Base-by-base conservation (phyloP, 495 filamentous ascomycete species). In the Penicillium roqueforti region DNA sequence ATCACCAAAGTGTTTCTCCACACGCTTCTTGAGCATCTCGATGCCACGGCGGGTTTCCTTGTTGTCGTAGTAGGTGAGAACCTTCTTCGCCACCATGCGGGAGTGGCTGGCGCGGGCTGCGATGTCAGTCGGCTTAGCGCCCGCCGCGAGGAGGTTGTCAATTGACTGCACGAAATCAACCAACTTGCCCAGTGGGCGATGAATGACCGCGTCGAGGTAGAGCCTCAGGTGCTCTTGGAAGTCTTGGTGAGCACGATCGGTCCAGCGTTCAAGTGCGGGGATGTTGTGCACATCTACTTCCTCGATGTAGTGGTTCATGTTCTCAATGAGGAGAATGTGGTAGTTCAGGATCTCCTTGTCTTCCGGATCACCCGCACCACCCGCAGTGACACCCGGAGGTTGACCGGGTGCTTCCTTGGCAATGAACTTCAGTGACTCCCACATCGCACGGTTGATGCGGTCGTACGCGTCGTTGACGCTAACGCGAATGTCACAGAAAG, bases 281-380 rank as follows among this genome's bases (percentile, higher is more conserved):
- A 92, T 83, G 16, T 75, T 74, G 36, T 83, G 80, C n/a, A 85
- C 76, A 57, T 93, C 87, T 9, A 95, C 85, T 66, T 97, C 92
- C 60, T 97, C 91, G 9, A 92, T 75, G 68, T 92, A 96, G 67
- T 96, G 91, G 66, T 96, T 93, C 92, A 97, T 96, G 66, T 97
- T 97, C 68, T 97, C 92, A 55, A 97, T 97, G 29, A 97, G 80
- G 44, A 96, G 80, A 61, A 97, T 96, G 67, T 97, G 91, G 72
- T 95, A 95, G 67, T 97, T 97, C 19, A 97, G 79, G 14, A 88
- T 85, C 65, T 96, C 92, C 69, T 97, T 97, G 66, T 97, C 92
- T 61, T 97, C 92, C 4, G 85, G 80, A 60, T 89, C 86, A 16
- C 81, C 77, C 5, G 70, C 81, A 54, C 81, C 81, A 54, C 81